Conservation (phyloP, 805 yeast species). For the Wickerhamiella shivajii region DNA sequence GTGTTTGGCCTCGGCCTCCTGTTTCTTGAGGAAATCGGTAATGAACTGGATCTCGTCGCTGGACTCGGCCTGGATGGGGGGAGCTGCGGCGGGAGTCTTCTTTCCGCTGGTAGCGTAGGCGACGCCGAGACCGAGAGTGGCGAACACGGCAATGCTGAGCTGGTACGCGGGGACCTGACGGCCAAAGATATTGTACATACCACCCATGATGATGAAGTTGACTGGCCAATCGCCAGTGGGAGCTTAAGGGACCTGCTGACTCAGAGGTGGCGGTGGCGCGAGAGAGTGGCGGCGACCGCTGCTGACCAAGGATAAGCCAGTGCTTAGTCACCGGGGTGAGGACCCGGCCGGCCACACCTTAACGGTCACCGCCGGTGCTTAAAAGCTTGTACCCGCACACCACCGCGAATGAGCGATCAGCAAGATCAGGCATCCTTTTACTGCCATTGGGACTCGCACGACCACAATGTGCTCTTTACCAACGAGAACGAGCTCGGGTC, state of each 20-base stretch:
- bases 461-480: constrained; percentile 20
- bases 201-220: too few relatives aligned
- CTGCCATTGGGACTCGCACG: constrained; percentile 27
- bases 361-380: too few relatives aligned
- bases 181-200: constrained; percentile 75
- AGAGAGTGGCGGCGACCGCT: too few relatives aligned
- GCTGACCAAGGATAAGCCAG: too few relatives aligned
- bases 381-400: too few relatives aligned
- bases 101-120: constrained; percentile 58
- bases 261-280: too few relatives aligned
- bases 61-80: constrained; percentile 59
- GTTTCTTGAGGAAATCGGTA: constrained; percentile 44
- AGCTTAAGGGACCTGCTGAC: too few relatives aligned
- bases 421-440: too few relatives aligned
- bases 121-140: constrained; percentile 46
- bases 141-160: constrained; percentile 73
- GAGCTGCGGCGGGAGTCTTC: constrained; percentile 43
- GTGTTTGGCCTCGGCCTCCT: constrained; percentile 22
- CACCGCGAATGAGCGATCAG: too few relatives aligned
- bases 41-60: constrained; percentile 87
- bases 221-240: too few relatives aligned
- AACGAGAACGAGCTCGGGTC: constrained; percentile 20
- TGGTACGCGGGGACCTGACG: constrained; percentile 72
- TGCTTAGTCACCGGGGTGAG: too few relatives aligned
- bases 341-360: too few relatives aligned